Percentiles rank a stretch among this genome's conserved stretches.
Evolutionary conservation across 2,329 filamentous ascomycete genomes (phyloP).

Genomic region (Fusarium sp.): DNA sequence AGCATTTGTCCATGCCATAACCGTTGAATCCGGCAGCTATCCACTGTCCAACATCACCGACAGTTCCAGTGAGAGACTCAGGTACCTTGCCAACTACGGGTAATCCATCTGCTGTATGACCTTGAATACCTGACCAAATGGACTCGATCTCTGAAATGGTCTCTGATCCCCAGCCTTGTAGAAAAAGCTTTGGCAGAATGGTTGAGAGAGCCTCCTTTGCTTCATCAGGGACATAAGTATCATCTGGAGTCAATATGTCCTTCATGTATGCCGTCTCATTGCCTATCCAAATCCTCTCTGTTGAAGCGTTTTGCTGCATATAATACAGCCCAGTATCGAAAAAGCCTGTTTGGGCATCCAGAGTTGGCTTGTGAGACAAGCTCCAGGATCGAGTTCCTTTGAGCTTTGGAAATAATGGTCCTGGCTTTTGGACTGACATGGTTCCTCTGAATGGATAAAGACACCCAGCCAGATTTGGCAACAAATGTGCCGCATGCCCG

Average conservation of each 20-base stretch:
- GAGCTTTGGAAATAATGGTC: constrained; percentile 43
- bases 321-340: constrained; percentile 45
- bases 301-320: constrained; percentile 43
- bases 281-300: constrained; percentile 63
- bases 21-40: constrained; percentile 62
- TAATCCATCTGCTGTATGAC: constrained; percentile 58
- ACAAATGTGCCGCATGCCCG: constrained; percentile 61
- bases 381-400: constrained; percentile 59
- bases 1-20: constrained; percentile 64
- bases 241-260: constrained; percentile 59
- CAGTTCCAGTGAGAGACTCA: constrained; percentile 34
- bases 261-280: constrained; percentile 58
- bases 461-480: constrained; percentile 60
- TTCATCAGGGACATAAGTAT: constrained; percentile 54
- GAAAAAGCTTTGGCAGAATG: constrained; percentile 56
- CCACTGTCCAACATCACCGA: constrained; percentile 54
- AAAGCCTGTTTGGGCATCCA: constrained; percentile 62
- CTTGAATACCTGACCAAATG: constrained; percentile 62
- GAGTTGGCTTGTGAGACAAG: constrained; percentile 53
- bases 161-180: constrained; percentile 45
- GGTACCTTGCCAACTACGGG: constrained; percentile 62
- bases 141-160: neutral
- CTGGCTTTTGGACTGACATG: constrained; percentile 62
- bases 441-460: constrained; percentile 59
- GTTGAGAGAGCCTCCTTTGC: constrained; percentile 50